Evolutionary conservation across 192 early-diverging fungal species (phyloP).

Genomic region (Umbelopsis sp.): DNA sequence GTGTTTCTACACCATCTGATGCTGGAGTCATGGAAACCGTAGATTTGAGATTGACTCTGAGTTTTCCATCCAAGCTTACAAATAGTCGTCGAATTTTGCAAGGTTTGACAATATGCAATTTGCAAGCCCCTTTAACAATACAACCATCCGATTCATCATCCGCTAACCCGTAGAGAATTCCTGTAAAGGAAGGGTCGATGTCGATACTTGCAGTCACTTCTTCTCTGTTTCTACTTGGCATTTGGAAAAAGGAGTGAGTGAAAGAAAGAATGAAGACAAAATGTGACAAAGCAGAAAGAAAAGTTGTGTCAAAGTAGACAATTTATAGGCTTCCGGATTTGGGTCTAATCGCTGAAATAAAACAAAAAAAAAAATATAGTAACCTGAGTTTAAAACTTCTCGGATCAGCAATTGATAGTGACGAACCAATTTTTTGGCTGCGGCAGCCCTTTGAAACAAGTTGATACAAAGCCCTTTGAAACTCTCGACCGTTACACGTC

Average conservation of each 20-base stretch:
- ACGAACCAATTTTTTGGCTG: neutral
- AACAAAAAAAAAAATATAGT: neutral
- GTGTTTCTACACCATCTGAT: slow-evolving; percentile 20
- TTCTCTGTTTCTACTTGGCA: slow-evolving; percentile 13
- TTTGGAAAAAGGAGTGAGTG: neutral
- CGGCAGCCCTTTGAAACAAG: neutral
- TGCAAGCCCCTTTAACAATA: slow-evolving; percentile 24
- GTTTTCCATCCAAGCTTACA: slow-evolving; percentile 31
- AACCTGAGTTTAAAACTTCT: neutral
- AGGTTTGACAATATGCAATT: slow-evolving; percentile 22
- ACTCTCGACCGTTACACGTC: neutral
- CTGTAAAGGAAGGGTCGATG: slow-evolving; percentile 34
- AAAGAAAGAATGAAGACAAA: slow-evolving; percentile 8
- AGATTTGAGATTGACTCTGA: slow-evolving; percentile 23
- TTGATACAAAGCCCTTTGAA: neutral
- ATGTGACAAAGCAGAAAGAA: neutral
- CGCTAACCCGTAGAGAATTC: slow-evolving; percentile 26
- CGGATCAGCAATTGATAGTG: slow-evolving; percentile 3
- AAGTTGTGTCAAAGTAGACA: neutral
- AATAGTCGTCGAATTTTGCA: slow-evolving; percentile 25
- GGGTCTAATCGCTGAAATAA: neutral
- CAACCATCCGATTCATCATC: slow-evolving; percentile 40
- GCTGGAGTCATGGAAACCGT: slow-evolving; percentile 1
- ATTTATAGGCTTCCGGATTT: slow-evolving; percentile 7
- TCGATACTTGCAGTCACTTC: slow-evolving; percentile 20